Evolutionary conservation across 179 eudicot species (phyloP), one percentile per base, ranked within the genome.

Genomic region (Nepenthes alata): DNA sequence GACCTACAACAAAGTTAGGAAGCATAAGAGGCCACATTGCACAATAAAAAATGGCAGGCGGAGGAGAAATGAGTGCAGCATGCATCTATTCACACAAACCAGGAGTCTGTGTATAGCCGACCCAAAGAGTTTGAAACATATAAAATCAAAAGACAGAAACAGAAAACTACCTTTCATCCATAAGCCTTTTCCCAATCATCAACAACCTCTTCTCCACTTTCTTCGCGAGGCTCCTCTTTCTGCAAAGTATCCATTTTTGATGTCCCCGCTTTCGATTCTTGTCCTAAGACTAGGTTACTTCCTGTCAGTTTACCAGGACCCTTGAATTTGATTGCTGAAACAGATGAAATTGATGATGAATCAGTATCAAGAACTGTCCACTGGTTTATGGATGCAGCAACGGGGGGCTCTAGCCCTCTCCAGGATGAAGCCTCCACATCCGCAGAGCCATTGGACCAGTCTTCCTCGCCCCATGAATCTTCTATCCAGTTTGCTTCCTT

Each of bases 181-280:
- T 54, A 89, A 3, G 90, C 96, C 60, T 80, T 70, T 63, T 89
- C 98, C 98, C 98, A 91, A 62, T 91, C 96, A 68, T 91, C 98
- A 3, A 74, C 85, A 15, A 83, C 88, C 59, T 84, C 88, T 60
- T 83, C 88, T 35, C 73, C 55, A 63, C 35, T 55, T 44, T 70
- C 68, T 12, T 47, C 78, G 4, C 25, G 37, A 58, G 64, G 37
- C 37, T 54, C 67, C 37, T 37, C 52, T 36, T 47, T 47, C n/a
- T 47, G 62, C 35, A 36, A 44, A 66, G 54, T 12, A 1, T 57
- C 58, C 39, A 41, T 16, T 64, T 52, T 70, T 14, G 79, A 72
- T 50, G 80, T 37, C n/a, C 66, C 61, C 9, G 61, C 44, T 61
- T 61, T 62, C 5, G 48, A 44, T 52, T 70, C 78, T n/a, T 57